Base-by-base conservation (phyloP, 352 stramenopile genomes). In the Globisporangium canariense region DNA sequence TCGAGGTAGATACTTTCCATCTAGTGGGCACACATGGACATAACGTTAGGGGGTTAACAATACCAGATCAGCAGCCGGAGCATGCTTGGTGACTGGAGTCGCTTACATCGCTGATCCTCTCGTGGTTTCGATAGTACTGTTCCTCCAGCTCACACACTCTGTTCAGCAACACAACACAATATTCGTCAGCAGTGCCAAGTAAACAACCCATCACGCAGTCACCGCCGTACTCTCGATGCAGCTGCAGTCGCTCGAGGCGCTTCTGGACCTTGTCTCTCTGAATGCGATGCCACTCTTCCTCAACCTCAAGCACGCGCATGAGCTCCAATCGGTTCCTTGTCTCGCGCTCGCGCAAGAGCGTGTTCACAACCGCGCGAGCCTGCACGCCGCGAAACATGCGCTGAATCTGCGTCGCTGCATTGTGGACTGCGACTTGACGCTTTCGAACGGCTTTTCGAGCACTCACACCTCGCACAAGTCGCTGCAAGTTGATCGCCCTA, bases 1-100 rank as follows among this genome's bases (percentile, higher is more conserved):
- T 94, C 86, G 34, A 92, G 64, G 47, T 87, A 94, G 43, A 91
- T 89, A 30, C 77, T 80, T 66, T 94, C 83, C 75, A 94, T 81
- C 81, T 92, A 57, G 13, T 1, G 20, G 59, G 2, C 28, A 40
- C 14, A 47, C 28, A 49, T 36, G 32, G 32, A 36, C 32, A 36
- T 36, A 36, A 36, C 32, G 32, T 36, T 36, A 36, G 32, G 4
- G 32, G 0, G 0, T 36, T 36, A 36, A 36, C 32, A 36, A 36
- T 36, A 8, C 10, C 38, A 43, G 16, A 16, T n/a, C 40, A 7
- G 40, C 11, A 18, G 6, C 4, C n/a, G 40, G 20, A 46, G 40
- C 32, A 36, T 36, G 4, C 11, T 14, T 28, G 34, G 3, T 14
- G 14, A 16, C n/a, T 55, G 80, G 34, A 46, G 38, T 1, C 32